These are phyloP conservation scores for Schizosaccharomyces octosporus DNA, from an alignment of 805 yeast species.

Conservation along the genomic window DNA sequence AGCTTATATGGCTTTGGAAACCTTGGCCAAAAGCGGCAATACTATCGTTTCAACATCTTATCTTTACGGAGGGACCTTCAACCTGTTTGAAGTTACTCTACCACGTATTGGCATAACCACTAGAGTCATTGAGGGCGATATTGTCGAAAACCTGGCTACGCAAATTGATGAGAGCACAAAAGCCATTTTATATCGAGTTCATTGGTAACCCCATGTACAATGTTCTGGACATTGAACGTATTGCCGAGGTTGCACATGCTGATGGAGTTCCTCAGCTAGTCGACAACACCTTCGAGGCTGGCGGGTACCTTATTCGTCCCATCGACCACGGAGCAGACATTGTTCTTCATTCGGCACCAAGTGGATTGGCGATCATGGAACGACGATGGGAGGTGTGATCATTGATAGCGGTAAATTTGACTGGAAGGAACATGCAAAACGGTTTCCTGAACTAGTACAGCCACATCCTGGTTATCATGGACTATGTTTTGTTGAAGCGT, in stretches of 20 bases:
- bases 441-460: conserved; percentile 72
- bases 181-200: conserved; percentile 71
- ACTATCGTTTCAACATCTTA: conserved; percentile 68
- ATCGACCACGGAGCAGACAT: conserved; percentile 77
- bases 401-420: conserved; percentile 84
- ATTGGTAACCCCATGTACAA: conserved; percentile 85
- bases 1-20: conserved; percentile 55
- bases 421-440: conserved; percentile 63
- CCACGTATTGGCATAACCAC: conserved; percentile 70
- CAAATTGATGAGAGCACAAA: conserved; percentile 64
- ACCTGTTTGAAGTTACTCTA: conserved; percentile 81
- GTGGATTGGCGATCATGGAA: conserved; percentile 96
- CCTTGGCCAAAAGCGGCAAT: conserved; percentile 69
- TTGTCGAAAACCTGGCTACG: conserved; percentile 42
- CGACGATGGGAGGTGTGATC: conserved; percentile 75
- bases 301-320: conserved; percentile 70
- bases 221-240: conserved; percentile 68
- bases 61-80: conserved; percentile 89
- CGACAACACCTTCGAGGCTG: conserved; percentile 93
- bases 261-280: conserved; percentile 77
- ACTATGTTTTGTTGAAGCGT: conserved; percentile 50
- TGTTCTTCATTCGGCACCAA: conserved; percentile 87
- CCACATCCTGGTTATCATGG: conserved; percentile 94
- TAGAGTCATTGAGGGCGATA: conserved; percentile 64
- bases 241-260: conserved; percentile 55